A percentile compares a stretch with the other conserved stretches of the same genome.
These are phyloP conservation scores for Tremellales sp. DNA, from an alignment of 1,284 basidiomycete genomes.

Conservation along the genomic window DNA sequence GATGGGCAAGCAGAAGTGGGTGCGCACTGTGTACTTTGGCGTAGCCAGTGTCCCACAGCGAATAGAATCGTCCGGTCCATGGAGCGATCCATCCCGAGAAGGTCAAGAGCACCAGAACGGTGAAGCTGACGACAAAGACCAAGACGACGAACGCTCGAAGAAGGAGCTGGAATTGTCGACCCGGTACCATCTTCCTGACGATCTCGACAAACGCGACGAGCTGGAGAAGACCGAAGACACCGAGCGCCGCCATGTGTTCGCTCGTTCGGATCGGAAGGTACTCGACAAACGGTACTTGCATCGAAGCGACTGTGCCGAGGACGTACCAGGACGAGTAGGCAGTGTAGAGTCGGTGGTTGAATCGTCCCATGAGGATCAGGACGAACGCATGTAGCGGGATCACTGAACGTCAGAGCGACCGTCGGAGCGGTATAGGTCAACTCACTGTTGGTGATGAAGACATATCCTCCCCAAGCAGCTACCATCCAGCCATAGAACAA, in stretches of 20 bases:
- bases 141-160: constrained; percentile 66
- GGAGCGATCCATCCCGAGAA: constrained; percentile 95
- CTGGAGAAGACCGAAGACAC: constrained; percentile 94
- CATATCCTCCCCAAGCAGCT: constrained; percentile 99
- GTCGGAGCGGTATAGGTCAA: not conserved
- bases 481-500: constrained; percentile 99
- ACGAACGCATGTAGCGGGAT: constrained; percentile 92
- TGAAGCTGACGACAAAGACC: constrained; percentile 67
- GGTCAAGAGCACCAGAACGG: constrained; percentile 72
- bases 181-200: constrained; percentile 81
- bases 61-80: constrained; percentile 99
- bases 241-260: constrained; percentile 98
- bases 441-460: constrained; percentile 93
- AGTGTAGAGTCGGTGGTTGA: constrained; percentile 85
- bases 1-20: no score
- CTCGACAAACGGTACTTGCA: constrained; percentile 99
- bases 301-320: constrained; percentile 91
- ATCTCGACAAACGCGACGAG: constrained; percentile 92
- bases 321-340: constrained; percentile 98
- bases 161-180: constrained; percentile 86
- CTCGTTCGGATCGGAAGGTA: constrained; percentile 97
- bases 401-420: constrained; percentile 59
- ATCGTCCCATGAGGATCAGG: constrained; percentile 95
- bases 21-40: constrained; percentile 75
- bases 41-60: constrained; percentile 98